phyloP scores from a whole-genome alignment of 305 asterid genomes.

The Fraxinus angustifolia region DNA sequence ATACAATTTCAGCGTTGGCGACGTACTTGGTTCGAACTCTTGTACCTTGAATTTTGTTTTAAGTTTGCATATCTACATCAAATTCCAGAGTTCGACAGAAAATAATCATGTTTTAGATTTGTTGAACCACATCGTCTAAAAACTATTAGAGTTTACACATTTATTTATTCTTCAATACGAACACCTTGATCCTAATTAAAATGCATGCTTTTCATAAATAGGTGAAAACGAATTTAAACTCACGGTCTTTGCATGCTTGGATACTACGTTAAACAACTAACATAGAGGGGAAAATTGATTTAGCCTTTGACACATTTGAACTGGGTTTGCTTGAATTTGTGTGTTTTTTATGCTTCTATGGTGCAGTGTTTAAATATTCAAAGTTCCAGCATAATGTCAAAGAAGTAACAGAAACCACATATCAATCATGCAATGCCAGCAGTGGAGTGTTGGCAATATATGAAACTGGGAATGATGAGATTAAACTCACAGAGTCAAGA shows the following conservation, averaged over 20 bases:
- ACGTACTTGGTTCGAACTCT: constrained; percentile 9
- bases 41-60: not conserved
- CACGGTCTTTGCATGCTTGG: no score
- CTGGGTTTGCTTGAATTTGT: not conserved
- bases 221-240: no score
- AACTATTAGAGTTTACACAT: not conserved
- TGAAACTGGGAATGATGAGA: constrained; percentile 17
- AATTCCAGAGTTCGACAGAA: no score
- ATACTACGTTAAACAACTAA: not conserved
- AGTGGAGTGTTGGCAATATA: not conserved
- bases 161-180: no score
- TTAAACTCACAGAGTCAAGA: constrained; percentile 2
- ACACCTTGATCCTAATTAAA: no score
- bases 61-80: no score
- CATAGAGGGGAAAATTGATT: not conserved
- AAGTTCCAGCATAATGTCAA: constrained; percentile 14
- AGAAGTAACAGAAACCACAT: constrained; percentile 16
- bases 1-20: not conserved
- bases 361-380: constrained; percentile 18
- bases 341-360: not conserved
- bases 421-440: not conserved
- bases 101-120: no score
- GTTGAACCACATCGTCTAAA: not conserved
- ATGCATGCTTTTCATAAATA: no score
- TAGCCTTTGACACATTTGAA: not conserved